Conservation (phyloP, 352 stramenopile genomes). For the Lagenidium giganteum region DNA sequence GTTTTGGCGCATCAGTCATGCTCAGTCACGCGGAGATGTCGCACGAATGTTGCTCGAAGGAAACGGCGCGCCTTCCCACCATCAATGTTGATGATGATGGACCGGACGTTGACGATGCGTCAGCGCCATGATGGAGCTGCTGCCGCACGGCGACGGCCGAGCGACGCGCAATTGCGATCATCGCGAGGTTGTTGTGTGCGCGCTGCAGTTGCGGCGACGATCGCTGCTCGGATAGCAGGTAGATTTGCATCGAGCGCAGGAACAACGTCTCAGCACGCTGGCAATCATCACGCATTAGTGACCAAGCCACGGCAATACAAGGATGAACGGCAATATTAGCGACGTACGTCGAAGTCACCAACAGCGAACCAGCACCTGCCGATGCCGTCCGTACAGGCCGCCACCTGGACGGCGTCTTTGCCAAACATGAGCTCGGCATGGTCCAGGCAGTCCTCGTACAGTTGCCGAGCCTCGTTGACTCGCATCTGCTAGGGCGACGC, state of each 20-base stretch:
- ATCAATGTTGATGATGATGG: no score
- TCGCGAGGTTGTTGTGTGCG: constrained; percentile 54
- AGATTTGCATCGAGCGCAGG: constrained; percentile 21
- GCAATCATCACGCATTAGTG: no score
- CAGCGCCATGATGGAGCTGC: no score
- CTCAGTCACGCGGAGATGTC: not conserved
- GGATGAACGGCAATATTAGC: no score
- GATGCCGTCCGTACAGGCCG: constrained; percentile 37
- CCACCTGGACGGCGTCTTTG: constrained; percentile 7
- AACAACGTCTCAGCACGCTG: constrained; percentile 44
- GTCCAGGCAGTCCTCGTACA: constrained; percentile 30
- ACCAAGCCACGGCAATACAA: no score
- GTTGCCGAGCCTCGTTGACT: constrained; percentile 22
- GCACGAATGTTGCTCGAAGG: not conserved
- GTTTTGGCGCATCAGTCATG: not conserved
- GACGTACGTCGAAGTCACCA: constrained; percentile 39
- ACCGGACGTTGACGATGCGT: no score
- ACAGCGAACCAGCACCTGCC: constrained; percentile 54
- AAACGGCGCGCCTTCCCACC: no score
- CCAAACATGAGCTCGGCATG: constrained; percentile 23
- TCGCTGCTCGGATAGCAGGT: not conserved
- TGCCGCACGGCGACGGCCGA: constrained; percentile 13
- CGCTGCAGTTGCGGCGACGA: constrained; percentile 19
- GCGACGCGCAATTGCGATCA: constrained; percentile 39
- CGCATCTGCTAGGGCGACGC: constrained; percentile 30